Percentiles rank a stretch among this genome's conserved stretches.
phyloP scores from a whole-genome alignment of 768 basidiomycete species.

The Hypholoma fasciculare region DNA sequence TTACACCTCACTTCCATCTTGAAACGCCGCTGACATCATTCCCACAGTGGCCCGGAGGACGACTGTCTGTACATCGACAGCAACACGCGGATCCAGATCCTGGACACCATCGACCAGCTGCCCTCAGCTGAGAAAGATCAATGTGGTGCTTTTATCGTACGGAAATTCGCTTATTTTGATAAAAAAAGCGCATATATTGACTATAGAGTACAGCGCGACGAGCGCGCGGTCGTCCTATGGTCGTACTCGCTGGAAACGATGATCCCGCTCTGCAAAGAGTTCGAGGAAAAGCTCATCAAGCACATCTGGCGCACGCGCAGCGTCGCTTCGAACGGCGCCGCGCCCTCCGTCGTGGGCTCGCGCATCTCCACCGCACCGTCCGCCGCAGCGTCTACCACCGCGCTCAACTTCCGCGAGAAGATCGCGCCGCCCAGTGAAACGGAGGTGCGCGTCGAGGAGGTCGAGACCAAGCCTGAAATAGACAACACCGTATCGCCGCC shows the following conservation, averaged over 20 bases:
- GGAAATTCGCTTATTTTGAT: no score
- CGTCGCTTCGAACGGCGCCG: constrained; percentile 14
- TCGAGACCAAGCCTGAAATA: constrained; percentile 20
- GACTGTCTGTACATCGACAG: constrained; percentile 63
- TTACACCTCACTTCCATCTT: no score
- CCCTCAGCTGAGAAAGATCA: constrained; percentile 85
- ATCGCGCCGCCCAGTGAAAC: constrained; percentile 1
- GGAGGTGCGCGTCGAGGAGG: constrained; percentile 6
- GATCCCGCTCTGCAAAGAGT: constrained; percentile 70
- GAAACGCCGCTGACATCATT: no score
- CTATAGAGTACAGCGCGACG: constrained; percentile 57
- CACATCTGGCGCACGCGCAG: constrained; percentile 69
- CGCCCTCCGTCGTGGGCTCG: constrained; percentile 4
- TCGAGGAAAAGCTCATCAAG: constrained; percentile 77
- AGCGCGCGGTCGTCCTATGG: constrained; percentile 85
- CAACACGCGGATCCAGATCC: constrained; percentile 83
- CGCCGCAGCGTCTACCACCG: constrained; percentile 16
- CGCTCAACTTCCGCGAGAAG: constrained; percentile 33
- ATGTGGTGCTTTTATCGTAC: constrained; percentile 81
- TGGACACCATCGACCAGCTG: constrained; percentile 77
- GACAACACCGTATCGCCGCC: constrained; percentile 6
- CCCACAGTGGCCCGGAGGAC: constrained; percentile 54
- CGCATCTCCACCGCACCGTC: constrained; percentile 11
- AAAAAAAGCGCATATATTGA: constrained; percentile 29
- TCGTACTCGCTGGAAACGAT: constrained; percentile 80